phyloP scores from a whole-genome alignment of 2,329 filamentous ascomycete species.

The Ophiostoma sp. region DNA sequence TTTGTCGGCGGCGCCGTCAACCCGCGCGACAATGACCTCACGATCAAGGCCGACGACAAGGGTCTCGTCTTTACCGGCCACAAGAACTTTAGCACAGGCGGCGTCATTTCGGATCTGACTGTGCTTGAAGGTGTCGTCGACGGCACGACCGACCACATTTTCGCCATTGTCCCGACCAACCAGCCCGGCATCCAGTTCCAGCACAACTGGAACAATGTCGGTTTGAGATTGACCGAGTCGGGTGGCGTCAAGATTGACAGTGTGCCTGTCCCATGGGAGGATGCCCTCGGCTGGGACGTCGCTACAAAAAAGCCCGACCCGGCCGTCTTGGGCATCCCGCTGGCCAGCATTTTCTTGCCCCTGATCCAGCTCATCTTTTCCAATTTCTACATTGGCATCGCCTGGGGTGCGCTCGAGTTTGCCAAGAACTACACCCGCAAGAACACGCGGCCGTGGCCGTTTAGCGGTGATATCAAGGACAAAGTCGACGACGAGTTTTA shows the following conservation, averaged over 20 bases:
- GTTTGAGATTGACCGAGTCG: conserved; percentile 63
- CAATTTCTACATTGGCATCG: conserved; percentile 67
- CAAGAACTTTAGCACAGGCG: conserved; percentile 69
- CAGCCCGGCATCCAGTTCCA: conserved; percentile 59
- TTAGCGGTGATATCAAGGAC: conserved; percentile 61
- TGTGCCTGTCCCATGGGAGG: conserved; percentile 57
- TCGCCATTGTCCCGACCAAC: conserved; percentile 58
- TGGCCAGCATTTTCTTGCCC: conserved; percentile 59
- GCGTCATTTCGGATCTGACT: conserved; percentile 64
- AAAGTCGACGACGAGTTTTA: conserved; percentile 64
- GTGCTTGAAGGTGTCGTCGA: conserved; percentile 64
- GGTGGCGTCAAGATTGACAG: conserved; percentile 62
- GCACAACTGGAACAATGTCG: conserved; percentile 67
- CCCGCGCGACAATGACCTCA: conserved; percentile 62
- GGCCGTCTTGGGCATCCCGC: conserved; percentile 53
- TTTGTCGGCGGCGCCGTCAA: conserved; percentile 68
- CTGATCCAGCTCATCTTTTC: conserved; percentile 67
- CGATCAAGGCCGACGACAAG: conserved; percentile 55
- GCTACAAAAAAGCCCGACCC: conserved; percentile 52
- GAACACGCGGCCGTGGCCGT: conserved; percentile 63
- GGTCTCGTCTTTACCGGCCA: conserved; percentile 60
- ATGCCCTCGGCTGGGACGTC: conserved; percentile 62
- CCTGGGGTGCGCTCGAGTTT: conserved; percentile 56
- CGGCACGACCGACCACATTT: conserved; percentile 61
- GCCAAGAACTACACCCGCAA: conserved; percentile 58